These are phyloP conservation scores for Cornus kousa DNA, from an alignment of 148 eudicot genomes.

Conservation along the genomic window DNA sequence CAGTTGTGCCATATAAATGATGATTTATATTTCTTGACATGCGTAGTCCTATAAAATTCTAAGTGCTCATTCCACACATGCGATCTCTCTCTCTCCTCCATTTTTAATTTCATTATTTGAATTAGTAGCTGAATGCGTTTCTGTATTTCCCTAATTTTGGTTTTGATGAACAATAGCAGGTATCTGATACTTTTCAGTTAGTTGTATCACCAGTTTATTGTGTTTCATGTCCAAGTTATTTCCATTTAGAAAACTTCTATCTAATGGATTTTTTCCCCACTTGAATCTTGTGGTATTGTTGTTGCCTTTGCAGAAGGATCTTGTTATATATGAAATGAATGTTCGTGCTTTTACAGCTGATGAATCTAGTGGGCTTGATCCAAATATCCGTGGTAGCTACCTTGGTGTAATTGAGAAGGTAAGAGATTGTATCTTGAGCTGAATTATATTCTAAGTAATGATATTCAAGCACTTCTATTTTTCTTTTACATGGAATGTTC, in stretches of 20 bases:
- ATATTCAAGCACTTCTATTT: neutral
- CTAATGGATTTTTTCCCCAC: neutral
- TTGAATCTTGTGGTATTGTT: neutral
- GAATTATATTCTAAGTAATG: neutral
- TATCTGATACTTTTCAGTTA: neutral
- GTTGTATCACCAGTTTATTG: neutral
- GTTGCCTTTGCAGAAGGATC: slow-evolving; percentile 70
- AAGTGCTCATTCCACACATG: neutral
- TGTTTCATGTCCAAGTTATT: slow-evolving; percentile 4
- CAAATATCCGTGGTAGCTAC: slow-evolving; percentile 83
- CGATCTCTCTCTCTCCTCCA: neutral
- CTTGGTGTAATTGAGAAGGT: slow-evolving; percentile 98
- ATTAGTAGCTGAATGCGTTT: neutral
- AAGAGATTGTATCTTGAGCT: slow-evolving; percentile 12
- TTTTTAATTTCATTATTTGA: too few species aligned
- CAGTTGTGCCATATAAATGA: neutral
- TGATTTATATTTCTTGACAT: neutral
- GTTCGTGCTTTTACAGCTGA: slow-evolving; percentile 92
- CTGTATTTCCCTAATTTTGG: too few species aligned
- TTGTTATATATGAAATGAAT: slow-evolving; percentile 96
- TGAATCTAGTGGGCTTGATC: slow-evolving; percentile 79
- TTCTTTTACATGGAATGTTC: too few species aligned
- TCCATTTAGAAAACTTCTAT: neutral
- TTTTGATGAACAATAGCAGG: too few species aligned
- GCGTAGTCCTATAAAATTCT: neutral